These are phyloP conservation scores for Hanseniaspora clermontiae DNA, from an alignment of 805 yeast genomes.

Conservation along the genomic window DNA sequence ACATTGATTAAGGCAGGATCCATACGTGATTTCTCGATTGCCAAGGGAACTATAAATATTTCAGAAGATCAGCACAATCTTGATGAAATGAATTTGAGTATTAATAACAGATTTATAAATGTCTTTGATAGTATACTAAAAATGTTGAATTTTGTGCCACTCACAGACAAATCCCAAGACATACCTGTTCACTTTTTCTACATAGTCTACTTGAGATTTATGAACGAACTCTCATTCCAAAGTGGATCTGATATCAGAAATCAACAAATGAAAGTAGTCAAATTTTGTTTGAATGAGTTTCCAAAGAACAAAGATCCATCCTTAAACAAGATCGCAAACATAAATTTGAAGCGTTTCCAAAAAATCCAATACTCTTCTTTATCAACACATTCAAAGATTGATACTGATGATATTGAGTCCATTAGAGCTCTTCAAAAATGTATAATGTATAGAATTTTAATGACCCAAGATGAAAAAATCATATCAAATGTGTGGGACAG, in stretches of 20 bases:
- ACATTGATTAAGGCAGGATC: conserved; percentile 7
- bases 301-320: neutral
- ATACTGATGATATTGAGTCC: neutral
- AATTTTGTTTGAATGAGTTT: neutral
- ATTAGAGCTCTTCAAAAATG: conserved; percentile 11
- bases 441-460: conserved; percentile 6
- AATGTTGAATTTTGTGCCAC: conserved; percentile 1
- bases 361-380: neutral
- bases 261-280: neutral
- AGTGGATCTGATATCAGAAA: neutral
- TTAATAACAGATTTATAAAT: neutral
- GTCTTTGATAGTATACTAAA: neutral
- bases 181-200: conserved; percentile 10
- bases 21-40: conserved; percentile 6
- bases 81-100: neutral
- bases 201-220: conserved; percentile 8
- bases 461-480: conserved; percentile 6
- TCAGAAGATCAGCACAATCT: neutral
- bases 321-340: neutral
- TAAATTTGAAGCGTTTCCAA: neutral
- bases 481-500: conserved; percentile 11
- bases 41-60: neutral
- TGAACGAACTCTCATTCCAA: neutral
- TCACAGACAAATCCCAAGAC: neutral
- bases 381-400: neutral